Percentiles rank a stretch among this genome's conserved stretches.
These are phyloP conservation scores for Yarrowia galli DNA, from an alignment of 1,139 yeast genomes.

Conservation along the genomic window DNA sequence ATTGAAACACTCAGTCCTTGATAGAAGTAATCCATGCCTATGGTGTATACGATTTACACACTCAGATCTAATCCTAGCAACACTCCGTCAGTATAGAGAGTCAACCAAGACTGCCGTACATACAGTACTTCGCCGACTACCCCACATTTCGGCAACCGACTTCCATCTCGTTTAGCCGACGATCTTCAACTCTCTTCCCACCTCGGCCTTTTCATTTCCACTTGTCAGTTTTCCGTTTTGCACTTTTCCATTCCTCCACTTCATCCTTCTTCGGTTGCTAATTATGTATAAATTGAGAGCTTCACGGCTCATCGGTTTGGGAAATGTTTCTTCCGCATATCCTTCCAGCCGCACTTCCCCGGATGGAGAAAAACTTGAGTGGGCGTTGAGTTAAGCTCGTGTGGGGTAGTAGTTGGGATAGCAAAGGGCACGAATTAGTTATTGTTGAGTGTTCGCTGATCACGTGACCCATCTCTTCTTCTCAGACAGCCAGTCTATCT, in stretches of 20 bases:
- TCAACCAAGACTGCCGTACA: no score
- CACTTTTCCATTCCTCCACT: no score
- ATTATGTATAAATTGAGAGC: no score
- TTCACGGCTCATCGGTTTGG: conserved; percentile 13
- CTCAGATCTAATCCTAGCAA: no score
- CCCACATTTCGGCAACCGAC: no score
- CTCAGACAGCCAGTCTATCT: not conserved
- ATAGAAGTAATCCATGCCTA: no score
- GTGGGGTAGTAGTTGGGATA: not conserved
- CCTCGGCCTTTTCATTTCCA: not conserved
- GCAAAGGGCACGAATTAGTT: no score
- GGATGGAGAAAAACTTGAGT: not conserved
- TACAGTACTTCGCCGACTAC: no score
- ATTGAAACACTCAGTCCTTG: no score
- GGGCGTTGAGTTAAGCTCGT: not conserved
- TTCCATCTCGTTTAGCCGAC: not conserved
- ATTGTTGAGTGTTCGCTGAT: no score
- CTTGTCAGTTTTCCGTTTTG: not conserved
- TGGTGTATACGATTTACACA: no score
- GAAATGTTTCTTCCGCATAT: conserved; percentile 17
- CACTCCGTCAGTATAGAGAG: no score
- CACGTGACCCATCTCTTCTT: not conserved
- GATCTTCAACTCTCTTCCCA: not conserved
- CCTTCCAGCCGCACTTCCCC: conserved; percentile 28
- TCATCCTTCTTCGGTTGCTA: not conserved